These are phyloP conservation scores for Candida piceae DNA, from an alignment of 805 yeast genomes.

Conservation along the genomic window DNA sequence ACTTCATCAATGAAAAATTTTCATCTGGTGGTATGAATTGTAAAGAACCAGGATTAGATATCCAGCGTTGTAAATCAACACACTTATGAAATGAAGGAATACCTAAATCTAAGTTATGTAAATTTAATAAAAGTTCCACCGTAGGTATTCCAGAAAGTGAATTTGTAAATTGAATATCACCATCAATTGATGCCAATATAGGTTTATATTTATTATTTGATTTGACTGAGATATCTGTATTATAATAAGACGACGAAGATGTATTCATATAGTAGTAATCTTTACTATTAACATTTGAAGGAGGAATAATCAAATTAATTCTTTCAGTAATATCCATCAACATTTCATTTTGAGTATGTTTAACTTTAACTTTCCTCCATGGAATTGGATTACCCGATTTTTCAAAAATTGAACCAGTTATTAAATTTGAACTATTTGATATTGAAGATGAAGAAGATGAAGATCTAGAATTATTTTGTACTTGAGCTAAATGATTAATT, in stretches of 20 bases:
- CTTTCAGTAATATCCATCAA: slow-evolving; percentile 77
- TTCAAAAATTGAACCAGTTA: slow-evolving; percentile 22
- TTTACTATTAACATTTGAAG: slow-evolving; percentile 14
- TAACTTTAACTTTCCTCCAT: slow-evolving; percentile 75
- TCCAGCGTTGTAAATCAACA: slow-evolving; percentile 53
- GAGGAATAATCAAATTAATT: slow-evolving; percentile 47
- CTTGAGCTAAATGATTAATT: slow-evolving; percentile 24
- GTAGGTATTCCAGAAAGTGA: slow-evolving; percentile 77
- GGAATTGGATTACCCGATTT: slow-evolving; percentile 44
- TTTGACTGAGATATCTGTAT: slow-evolving; percentile 15
- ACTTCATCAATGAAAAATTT: slow-evolving; percentile 53
- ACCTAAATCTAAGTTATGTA: slow-evolving; percentile 43
- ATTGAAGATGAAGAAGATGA: slow-evolving; percentile 8
- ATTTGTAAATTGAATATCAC: slow-evolving; percentile 57
- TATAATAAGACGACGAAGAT: slow-evolving; percentile 27
- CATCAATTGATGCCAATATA: slow-evolving; percentile 51
- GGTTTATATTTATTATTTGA: slow-evolving; percentile 27
- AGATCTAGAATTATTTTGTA: slow-evolving; percentile 13
- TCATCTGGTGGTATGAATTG: slow-evolving; percentile 91
- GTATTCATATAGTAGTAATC: too few species aligned
- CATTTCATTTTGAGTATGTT: slow-evolving; percentile 75
- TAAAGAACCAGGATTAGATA: slow-evolving; percentile 38
- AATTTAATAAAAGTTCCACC: slow-evolving; percentile 50
- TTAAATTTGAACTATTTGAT: slow-evolving; percentile 1
- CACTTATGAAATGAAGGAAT: slow-evolving; percentile 69